A percentile compares a stretch with the other conserved stretches of the same genome.
These are phyloP conservation scores for Cladosporium velox DNA, from an alignment of 2,329 filamentous ascomycete species.

Conservation along the genomic window DNA sequence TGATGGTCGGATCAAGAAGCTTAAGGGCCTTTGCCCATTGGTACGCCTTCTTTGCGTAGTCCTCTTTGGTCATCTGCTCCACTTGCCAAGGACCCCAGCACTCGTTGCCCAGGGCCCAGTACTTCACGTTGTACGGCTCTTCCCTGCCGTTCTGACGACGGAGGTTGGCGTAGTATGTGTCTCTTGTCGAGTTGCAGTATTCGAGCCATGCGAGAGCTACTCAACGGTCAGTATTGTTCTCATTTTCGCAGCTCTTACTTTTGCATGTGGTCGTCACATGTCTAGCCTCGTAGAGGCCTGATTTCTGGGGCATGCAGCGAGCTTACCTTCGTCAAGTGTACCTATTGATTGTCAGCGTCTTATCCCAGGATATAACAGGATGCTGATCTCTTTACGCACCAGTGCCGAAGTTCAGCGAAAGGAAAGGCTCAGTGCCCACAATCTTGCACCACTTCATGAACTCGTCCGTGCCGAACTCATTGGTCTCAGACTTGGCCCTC, in stretches of 20 bases:
- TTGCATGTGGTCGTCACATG: background rate
- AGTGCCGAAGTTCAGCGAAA: slow-evolving; percentile 80
- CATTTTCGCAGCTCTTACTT: background rate
- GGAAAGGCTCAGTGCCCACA: slow-evolving; percentile 74
- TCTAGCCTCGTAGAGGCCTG: background rate
- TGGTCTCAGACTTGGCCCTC: slow-evolving; percentile 69
- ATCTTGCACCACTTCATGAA: slow-evolving; percentile 79
- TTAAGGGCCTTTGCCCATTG: slow-evolving; percentile 74
- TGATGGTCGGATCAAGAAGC: slow-evolving; percentile 68
- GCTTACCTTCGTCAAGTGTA: slow-evolving; percentile 56
- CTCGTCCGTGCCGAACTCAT: slow-evolving; percentile 82
- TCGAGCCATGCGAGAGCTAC: slow-evolving; percentile 74
- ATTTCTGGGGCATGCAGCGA: background rate
- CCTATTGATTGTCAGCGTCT: slow-evolving; percentile 26
- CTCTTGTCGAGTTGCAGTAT: slow-evolving; percentile 77
- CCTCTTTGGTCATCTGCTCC: slow-evolving; percentile 64
- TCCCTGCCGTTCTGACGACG: slow-evolving; percentile 72
- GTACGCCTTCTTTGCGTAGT: slow-evolving; percentile 67
- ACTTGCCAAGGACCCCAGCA: slow-evolving; percentile 69
- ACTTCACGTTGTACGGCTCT: slow-evolving; percentile 79
- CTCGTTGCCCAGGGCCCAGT: slow-evolving; percentile 83
- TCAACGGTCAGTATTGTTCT: background rate
- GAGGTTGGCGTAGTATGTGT: slow-evolving; percentile 81
- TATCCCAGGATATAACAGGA: background rate
- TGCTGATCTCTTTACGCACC: slow-evolving; percentile 42